Evolutionary conservation across 306 rosid genomes (phyloP).

Genomic region (Ormosia semicastrata): DNA sequence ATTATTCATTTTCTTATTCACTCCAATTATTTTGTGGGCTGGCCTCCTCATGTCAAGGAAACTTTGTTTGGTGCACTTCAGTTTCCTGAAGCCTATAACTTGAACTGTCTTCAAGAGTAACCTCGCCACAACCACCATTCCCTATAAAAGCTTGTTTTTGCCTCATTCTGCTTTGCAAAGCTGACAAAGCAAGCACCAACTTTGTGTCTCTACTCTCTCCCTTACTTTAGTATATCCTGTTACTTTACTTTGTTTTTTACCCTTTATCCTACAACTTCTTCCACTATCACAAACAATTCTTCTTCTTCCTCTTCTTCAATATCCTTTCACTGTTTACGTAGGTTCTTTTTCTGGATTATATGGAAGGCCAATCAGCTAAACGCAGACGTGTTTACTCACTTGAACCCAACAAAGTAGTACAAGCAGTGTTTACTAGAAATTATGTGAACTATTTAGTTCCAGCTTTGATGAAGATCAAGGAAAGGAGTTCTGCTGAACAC

Average conservation of each 20-base stretch:
- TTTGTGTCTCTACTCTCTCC: constrained; percentile 1
- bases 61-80: constrained; percentile 13
- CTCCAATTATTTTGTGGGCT: constrained; percentile 32
- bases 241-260: not conserved
- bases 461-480: constrained; percentile 49
- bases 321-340: not conserved
- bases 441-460: constrained; percentile 52
- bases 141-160: constrained; percentile 37
- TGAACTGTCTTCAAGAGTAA: constrained; percentile 21
- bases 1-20: not conserved
- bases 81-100: constrained; percentile 29
- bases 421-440: constrained; percentile 48
- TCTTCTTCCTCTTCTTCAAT: not conserved
- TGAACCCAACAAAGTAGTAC: constrained; percentile 42
- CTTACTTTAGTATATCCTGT: not conserved
- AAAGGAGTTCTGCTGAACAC: not conserved
- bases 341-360: not conserved
- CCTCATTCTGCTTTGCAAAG: constrained; percentile 15
- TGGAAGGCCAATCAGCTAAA: constrained; percentile 47
- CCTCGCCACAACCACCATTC: constrained; percentile 14
- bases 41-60: constrained; percentile 26
- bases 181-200: constrained; percentile 3
- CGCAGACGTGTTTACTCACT: constrained; percentile 49
- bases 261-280: not conserved
- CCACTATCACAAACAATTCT: not conserved